Percentiles rank a stretch among this genome's conserved stretches.
These are phyloP conservation scores for Urtica urens DNA, from an alignment of 306 rosid species.

Conservation along the genomic window DNA sequence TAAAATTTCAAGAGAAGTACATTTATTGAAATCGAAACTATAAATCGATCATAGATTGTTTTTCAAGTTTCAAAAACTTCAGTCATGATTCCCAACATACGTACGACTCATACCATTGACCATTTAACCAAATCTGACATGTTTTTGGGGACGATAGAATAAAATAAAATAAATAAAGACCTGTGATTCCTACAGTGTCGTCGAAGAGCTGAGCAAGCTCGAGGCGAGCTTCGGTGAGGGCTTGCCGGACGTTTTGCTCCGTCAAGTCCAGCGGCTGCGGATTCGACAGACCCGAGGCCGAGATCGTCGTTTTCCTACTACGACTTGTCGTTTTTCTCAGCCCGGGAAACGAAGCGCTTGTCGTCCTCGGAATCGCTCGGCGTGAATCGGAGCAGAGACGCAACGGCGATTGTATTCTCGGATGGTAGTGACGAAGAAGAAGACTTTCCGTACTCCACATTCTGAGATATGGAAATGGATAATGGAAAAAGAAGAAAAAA, in stretches of 20 bases:
- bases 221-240: constrained; percentile 51
- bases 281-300: constrained; percentile 22
- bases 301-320: constrained; percentile 7
- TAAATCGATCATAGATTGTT: no score
- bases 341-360: no score
- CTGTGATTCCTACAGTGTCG: constrained; percentile 82
- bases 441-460: constrained; percentile 13
- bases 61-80: no score
- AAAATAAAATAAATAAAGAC: no score
- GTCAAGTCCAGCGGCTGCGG: constrained; percentile 68
- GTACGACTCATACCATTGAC: no score
- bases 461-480: constrained; percentile 12
- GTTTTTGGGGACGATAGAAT: no score
- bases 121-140: no score
- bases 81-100: no score
- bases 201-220: constrained; percentile 75
- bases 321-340: constrained; percentile 2
- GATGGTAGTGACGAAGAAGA: constrained; percentile 5
- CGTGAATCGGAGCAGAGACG: no score
- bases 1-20: background rate
- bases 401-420: background rate
- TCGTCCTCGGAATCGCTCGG: no score
- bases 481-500: no score
- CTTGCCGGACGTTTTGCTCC: constrained; percentile 53
- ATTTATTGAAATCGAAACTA: no score